Evolutionary conservation across 495 filamentous ascomycete species (phyloP).

Genomic region (Rhizodiscina lignyota): DNA sequence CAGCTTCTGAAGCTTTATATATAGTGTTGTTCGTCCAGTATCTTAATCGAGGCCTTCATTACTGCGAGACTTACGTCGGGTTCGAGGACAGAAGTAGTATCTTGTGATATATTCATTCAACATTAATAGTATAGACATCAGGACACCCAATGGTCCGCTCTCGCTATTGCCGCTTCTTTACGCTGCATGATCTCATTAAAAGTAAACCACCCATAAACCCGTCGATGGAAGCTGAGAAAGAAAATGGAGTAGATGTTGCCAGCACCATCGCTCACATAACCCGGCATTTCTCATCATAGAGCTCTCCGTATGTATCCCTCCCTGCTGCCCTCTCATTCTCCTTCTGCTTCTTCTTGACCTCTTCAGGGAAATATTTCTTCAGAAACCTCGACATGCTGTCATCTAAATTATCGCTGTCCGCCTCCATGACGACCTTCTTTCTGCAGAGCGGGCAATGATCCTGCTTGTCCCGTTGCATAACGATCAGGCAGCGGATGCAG

Average conservation of each 20-base stretch:
- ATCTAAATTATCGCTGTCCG: conserved; percentile 45
- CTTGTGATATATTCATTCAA: too few relatives aligned
- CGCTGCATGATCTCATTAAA: too few relatives aligned
- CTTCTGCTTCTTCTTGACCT: conserved; percentile 45
- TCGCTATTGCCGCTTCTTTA: too few relatives aligned
- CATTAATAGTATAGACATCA: too few relatives aligned
- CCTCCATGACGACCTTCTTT: conserved; percentile 38
- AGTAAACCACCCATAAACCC: too few relatives aligned
- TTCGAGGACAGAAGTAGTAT: too few relatives aligned
- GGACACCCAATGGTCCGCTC: too few relatives aligned
- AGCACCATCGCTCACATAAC: conserved; percentile 25
- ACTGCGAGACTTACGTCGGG: too few relatives aligned
- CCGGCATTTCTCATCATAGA: conserved; percentile 21
- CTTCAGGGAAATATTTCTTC: conserved; percentile 52
- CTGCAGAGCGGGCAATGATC: conserved; percentile 52
- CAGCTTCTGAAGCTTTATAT: too few relatives aligned
- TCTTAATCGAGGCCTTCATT: too few relatives aligned
- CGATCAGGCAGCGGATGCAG: conserved; percentile 56
- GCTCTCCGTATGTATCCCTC: conserved; percentile 34
- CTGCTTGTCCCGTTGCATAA: conserved; percentile 45
- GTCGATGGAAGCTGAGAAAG: too few relatives aligned
- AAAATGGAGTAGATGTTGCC: not conserved
- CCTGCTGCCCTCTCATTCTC: conserved; percentile 37
- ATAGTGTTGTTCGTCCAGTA: too few relatives aligned
- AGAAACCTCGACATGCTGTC: conserved; percentile 38